Percentiles rank a stretch among this genome's conserved stretches.
phyloP scores from a whole-genome alignment of 768 basidiomycete genomes.

The Phylloporus sp. region DNA sequence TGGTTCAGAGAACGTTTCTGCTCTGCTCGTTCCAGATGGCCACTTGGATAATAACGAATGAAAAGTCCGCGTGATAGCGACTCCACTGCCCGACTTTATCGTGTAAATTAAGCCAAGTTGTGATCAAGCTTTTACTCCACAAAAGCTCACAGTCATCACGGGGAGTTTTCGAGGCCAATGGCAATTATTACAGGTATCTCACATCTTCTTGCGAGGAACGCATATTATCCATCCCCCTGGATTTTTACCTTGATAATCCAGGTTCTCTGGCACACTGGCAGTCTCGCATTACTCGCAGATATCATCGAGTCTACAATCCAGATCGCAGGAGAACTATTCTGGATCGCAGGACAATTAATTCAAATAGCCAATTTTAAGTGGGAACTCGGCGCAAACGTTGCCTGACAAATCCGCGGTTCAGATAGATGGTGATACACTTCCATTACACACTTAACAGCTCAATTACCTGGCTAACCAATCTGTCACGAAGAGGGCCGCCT shows the following conservation, averaged over 20 bases:
- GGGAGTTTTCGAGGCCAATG: slow-evolving; percentile 44
- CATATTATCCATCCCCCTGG: slow-evolving; percentile 28
- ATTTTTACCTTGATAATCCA: neutral
- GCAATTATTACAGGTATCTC: slow-evolving; percentile 45
- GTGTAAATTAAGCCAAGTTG: no score
- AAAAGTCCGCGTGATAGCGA: no score
- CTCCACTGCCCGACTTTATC: no score
- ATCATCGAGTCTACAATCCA: no score
- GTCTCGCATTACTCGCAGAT: no score
- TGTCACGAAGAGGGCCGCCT: slow-evolving; percentile 32
- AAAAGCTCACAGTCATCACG: slow-evolving; percentile 6
- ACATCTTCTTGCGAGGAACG: no score
- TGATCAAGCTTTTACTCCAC: slow-evolving; percentile 9
- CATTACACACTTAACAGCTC: neutral
- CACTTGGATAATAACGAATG: no score
- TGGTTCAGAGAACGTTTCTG: no score
- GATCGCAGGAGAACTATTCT: neutral
- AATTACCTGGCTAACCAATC: slow-evolving; percentile 23
- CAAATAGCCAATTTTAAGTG: neutral
- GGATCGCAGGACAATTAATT: neutral
- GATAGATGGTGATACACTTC: no score
- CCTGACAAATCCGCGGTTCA: no score
- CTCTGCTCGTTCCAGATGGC: no score
- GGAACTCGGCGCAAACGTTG: neutral
- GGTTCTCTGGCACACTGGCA: neutral